phyloP scores from a whole-genome alignment of 2,329 filamentous ascomycete genomes.

The Lachnellula cervina region DNA sequence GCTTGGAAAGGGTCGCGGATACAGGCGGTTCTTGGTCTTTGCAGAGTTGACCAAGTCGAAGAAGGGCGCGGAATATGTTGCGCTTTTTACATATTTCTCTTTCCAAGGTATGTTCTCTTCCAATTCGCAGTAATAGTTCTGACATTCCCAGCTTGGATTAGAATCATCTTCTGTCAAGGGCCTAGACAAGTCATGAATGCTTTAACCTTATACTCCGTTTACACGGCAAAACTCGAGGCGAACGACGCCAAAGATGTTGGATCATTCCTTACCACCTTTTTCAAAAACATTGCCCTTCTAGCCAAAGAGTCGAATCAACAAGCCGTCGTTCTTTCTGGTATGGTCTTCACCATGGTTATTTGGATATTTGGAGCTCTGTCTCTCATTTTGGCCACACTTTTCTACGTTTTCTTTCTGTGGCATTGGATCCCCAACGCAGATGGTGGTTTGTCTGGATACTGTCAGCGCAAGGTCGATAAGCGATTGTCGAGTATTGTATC shows the following conservation, averaged over 20 bases:
- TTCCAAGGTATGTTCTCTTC: slow-evolving; percentile 50
- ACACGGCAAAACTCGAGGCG: slow-evolving; percentile 68
- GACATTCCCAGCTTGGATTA: slow-evolving; percentile 65
- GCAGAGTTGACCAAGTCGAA: slow-evolving; percentile 66
- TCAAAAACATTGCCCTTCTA: slow-evolving; percentile 71
- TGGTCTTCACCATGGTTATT: slow-evolving; percentile 86
- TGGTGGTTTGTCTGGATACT: slow-evolving; percentile 78
- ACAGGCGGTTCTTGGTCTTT: slow-evolving; percentile 74
- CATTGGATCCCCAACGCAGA: slow-evolving; percentile 83
- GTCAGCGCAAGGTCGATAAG: slow-evolving; percentile 85
- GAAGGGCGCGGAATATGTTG: slow-evolving; percentile 69
- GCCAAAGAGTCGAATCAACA: slow-evolving; percentile 71
- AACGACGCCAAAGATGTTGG: slow-evolving; percentile 49
- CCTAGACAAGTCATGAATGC: slow-evolving; percentile 89
- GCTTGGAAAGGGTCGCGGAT: slow-evolving; percentile 70
- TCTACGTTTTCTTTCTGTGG: slow-evolving; percentile 87
- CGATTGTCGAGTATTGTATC: slow-evolving; percentile 80
- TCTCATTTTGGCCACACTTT: slow-evolving; percentile 67
- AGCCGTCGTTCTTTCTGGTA: slow-evolving; percentile 77
- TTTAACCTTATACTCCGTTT: slow-evolving; percentile 80
- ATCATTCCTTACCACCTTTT: slow-evolving; percentile 68
- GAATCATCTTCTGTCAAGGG: slow-evolving; percentile 84
- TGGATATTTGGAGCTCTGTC: slow-evolving; percentile 80
- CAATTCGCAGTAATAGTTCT: slow-evolving; percentile 2
- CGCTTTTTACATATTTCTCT: slow-evolving; percentile 65